These are phyloP conservation scores for Talaromyces trachyspermus DNA, from an alignment of 495 filamentous ascomycete genomes.

Conservation along the genomic window DNA sequence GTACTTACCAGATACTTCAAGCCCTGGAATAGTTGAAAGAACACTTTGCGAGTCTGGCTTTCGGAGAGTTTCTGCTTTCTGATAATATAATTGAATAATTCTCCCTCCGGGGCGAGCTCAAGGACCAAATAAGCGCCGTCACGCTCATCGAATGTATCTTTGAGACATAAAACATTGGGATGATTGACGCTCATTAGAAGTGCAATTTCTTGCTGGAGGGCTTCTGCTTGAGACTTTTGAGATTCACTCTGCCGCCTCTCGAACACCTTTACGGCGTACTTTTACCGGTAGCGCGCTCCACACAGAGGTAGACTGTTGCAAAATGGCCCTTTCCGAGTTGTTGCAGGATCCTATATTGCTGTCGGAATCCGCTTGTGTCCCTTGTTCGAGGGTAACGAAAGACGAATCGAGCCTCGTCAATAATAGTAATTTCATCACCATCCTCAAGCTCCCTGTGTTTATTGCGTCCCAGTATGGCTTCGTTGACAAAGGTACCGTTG, in stretches of 20 bases:
- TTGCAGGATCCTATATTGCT: slow-evolving; percentile 77
- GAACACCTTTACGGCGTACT: slow-evolving; percentile 92
- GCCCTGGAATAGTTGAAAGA: slow-evolving; percentile 86
- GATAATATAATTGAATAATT: slow-evolving; percentile 91
- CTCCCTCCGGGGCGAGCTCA: slow-evolving; percentile 85
- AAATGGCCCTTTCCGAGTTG: slow-evolving; percentile 96
- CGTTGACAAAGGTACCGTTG: slow-evolving; percentile 95
- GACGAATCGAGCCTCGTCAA: slow-evolving; percentile 75
- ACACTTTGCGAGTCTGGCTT: slow-evolving; percentile 73
- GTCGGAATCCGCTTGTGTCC: slow-evolving; percentile 67
- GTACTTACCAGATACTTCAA: slow-evolving; percentile 81
- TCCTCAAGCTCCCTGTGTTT: slow-evolving; percentile 80
- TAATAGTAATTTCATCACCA: slow-evolving; percentile 80
- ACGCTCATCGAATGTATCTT: slow-evolving; percentile 88
- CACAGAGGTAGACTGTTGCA: slow-evolving; percentile 86
- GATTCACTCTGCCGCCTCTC: slow-evolving; percentile 71
- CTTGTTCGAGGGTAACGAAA: slow-evolving; percentile 81
- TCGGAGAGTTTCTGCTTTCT: slow-evolving; percentile 83
- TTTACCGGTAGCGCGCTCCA: slow-evolving; percentile 76
- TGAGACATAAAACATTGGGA: slow-evolving; percentile 88
- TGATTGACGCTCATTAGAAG: slow-evolving; percentile 95
- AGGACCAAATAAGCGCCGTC: slow-evolving; percentile 88
- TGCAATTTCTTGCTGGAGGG: slow-evolving; percentile 90
- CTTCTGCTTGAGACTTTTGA: slow-evolving; percentile 73
- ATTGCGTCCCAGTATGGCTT: slow-evolving; percentile 84